Evolutionary conservation across 2,329 filamentous ascomycete species (phyloP).

Genomic region (Lomentospora prolificans): DNA sequence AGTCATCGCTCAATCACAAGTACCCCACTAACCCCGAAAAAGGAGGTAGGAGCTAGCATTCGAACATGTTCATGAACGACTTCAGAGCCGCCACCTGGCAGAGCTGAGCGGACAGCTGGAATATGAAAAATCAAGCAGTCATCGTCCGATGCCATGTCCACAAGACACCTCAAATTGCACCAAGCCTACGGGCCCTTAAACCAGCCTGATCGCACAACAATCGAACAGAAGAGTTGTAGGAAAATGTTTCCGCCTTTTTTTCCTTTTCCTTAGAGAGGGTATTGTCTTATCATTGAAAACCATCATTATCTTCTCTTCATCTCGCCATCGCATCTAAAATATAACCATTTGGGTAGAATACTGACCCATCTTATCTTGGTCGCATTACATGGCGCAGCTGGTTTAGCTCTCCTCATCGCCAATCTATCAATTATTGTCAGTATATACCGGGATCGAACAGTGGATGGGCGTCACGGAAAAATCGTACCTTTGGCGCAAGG

Average conservation of each 20-base stretch:
- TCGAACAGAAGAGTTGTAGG: too few relatives aligned
- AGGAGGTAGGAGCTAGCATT: too few relatives aligned
- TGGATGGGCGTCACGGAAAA: not conserved
- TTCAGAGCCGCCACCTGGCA: not conserved
- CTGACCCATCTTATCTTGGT: slow-evolving; percentile 2
- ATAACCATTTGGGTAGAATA: not conserved
- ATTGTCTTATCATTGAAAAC: not conserved
- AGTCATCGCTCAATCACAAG: not conserved
- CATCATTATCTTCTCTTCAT: slow-evolving; percentile 3
- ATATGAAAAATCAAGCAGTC: too few relatives aligned
- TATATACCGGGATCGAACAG: not conserved
- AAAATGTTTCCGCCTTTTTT: too few relatives aligned
- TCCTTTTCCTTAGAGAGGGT: not conserved
- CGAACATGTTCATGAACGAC: too few relatives aligned
- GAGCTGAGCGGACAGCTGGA: too few relatives aligned
- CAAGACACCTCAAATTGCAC: too few relatives aligned
- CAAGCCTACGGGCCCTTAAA: too few relatives aligned
- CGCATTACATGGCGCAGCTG: slow-evolving; percentile 5
- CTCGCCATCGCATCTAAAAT: not conserved
- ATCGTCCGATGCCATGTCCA: too few relatives aligned
- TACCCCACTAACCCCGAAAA: slow-evolving; percentile 6
- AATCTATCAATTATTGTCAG: slow-evolving; percentile 14
- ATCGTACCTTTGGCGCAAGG: slow-evolving; percentile 84
- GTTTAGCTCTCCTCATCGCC: slow-evolving; percentile 18
- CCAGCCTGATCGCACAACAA: too few relatives aligned